A percentile compares a stretch with the other conserved stretches of the same genome.
Conservation (phyloP, 129 eudicot genomes). For the Tagetes erecta region DNA sequence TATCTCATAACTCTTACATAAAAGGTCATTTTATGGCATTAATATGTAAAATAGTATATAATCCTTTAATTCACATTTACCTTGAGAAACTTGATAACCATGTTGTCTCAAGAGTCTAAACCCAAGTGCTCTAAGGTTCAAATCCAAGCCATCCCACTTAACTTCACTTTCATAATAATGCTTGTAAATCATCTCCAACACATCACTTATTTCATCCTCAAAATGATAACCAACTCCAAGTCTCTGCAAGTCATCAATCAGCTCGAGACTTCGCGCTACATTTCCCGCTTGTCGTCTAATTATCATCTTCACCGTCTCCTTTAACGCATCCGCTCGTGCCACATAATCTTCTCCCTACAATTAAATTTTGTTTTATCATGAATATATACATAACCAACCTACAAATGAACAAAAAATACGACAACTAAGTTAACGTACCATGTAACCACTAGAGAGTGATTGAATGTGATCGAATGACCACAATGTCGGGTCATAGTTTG, state of each 20-base stretch:
- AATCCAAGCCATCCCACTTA: neutral
- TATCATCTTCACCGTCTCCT: slow-evolving; percentile 17
- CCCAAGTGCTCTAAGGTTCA: slow-evolving; percentile 23
- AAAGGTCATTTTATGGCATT: neutral
- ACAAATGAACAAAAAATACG: neutral
- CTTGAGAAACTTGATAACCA: slow-evolving; percentile 25
- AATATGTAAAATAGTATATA: neutral
- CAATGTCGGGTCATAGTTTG: slow-evolving; percentile 16
- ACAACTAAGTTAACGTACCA: neutral
- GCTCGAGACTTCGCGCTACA: neutral
- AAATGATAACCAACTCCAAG: slow-evolving; percentile 18
- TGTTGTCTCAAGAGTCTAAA: slow-evolving; percentile 22
- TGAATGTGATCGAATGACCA: slow-evolving; percentile 23
- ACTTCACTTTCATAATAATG: neutral
- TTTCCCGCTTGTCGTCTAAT: neutral
- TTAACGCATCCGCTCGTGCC: slow-evolving; percentile 14
- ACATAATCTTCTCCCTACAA: neutral
- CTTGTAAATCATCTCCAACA: neutral
- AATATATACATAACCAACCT: neutral
- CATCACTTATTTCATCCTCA: slow-evolving; percentile 17
- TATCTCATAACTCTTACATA: no score
- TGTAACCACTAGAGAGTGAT: slow-evolving; percentile 12
- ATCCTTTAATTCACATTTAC: neutral
- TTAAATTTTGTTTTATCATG: neutral
- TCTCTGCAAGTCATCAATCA: slow-evolving; percentile 1